These are phyloP conservation scores for Pythium pectinolyticum DNA, from an alignment of 352 stramenopile species.

Conservation along the genomic window DNA sequence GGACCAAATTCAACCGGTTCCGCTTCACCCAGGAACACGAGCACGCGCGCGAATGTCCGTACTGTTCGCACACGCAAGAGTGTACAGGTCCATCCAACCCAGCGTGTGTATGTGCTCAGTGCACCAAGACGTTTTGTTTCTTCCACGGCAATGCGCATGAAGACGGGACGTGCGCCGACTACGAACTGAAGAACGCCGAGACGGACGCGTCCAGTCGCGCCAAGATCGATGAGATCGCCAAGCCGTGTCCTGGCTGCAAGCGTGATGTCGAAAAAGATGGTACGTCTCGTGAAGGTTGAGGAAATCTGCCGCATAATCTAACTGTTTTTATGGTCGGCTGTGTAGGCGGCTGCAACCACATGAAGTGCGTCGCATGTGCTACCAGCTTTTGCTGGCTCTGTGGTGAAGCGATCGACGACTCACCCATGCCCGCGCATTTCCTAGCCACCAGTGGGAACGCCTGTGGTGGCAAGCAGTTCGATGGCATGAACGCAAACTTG, in stretches of 20 bases:
- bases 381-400: constrained; percentile 92
- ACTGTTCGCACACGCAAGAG: constrained; percentile 55
- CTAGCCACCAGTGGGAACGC: background rate
- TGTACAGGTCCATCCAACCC: constrained; percentile 45
- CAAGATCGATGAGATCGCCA: constrained; percentile 73
- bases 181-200: constrained; percentile 71
- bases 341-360: constrained; percentile 91
- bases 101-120: constrained; percentile 44
- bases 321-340: background rate
- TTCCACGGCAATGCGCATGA: constrained; percentile 84
- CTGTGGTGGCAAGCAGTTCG: constrained; percentile 22
- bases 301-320: background rate
- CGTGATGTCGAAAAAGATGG: constrained; percentile 84
- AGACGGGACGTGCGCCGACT: constrained; percentile 65
- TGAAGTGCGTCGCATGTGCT: constrained; percentile 84
- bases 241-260: constrained; percentile 84
- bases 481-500: background rate
- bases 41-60: constrained; percentile 56
- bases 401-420: constrained; percentile 76
- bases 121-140: constrained; percentile 78
- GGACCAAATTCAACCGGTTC: constrained; percentile 79
- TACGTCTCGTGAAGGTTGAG: background rate
- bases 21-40: constrained; percentile 82
- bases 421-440: constrained; percentile 80
- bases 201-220: constrained; percentile 78